Base-by-base conservation (phyloP, 2,329 filamentous ascomycete genomes). In the Ramularia endophylla region DNA sequence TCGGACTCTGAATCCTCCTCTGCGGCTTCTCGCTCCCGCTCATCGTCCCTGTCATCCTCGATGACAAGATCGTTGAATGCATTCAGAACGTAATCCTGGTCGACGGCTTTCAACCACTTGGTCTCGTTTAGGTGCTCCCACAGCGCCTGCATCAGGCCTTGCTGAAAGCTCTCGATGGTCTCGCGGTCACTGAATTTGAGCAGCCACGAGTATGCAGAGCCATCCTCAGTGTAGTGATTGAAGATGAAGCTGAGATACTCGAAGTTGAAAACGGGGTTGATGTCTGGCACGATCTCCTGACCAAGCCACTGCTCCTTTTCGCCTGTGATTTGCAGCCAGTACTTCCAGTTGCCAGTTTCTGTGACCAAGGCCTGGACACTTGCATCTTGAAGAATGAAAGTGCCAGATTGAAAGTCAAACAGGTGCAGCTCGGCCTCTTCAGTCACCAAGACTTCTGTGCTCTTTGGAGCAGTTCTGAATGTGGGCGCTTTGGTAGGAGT, bases 231-330 rank as follows among this genome's bases (percentile, higher is more conserved):
- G 62, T 95, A 97, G 62, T 95, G 88, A 59, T 98, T 98, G 75
- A 98, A 98, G 58, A 98, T 95, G 63, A 97, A 97, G 0, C 90
- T 97, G n/a, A 95, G 74, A 57, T 90, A 97, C 64, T 98, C 92
- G 53, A 95, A 97, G 67, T 97, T 97, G 72, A 97, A 98, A 15
- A 98, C 89, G 0, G 92, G 92, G 56, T 97, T 97, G 65, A 97
- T 87, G 54, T 98, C 92, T 5, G 87, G 83, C 20, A 88, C 73
- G 20, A 98, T 80, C 2, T 83, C 77, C 51, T 94, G 86, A 16
- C 88, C 88, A 2, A 98, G 72, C 87, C 88, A 95, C 40, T 89
- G 81, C 57, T 80, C 81, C 25, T 86, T 79, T 28, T 78, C 73
- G 47, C 83, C 82, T 30, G 78, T 77, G 41, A 97, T 83, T 59